Evolutionary conservation across 2,329 filamentous ascomycete species (phyloP).

Genomic region (Lecanosticta acicola): DNA sequence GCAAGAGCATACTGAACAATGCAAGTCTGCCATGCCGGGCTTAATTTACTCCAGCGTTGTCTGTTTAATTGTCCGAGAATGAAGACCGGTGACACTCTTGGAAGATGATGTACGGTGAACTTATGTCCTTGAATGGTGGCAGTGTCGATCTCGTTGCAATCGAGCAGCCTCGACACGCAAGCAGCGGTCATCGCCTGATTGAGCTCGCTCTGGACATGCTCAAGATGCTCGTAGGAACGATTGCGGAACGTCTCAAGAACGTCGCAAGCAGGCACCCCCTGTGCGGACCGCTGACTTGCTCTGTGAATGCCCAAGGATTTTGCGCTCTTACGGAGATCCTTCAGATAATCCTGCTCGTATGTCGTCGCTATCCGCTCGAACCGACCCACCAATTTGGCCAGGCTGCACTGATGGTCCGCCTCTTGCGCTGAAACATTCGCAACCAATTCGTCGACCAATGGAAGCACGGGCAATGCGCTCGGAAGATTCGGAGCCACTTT

Average conservation of each 20-base stretch:
- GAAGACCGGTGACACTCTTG: conserved; percentile 2
- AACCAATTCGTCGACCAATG: not conserved
- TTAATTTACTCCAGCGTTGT: conserved; percentile 1
- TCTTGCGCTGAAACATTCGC: no score
- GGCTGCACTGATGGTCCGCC: not conserved
- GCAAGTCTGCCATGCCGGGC: conserved; percentile 4
- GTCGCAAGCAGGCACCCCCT: no score
- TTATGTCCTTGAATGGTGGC: not conserved
- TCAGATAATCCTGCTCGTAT: not conserved
- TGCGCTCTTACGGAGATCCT: not conserved
- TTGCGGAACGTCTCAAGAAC: not conserved
- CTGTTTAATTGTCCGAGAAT: conserved; percentile 4
- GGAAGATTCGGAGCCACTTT: not conserved
- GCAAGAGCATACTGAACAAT: conserved; percentile 42
- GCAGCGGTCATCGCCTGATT: not conserved
- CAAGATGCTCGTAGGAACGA: not conserved
- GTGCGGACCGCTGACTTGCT: no score
- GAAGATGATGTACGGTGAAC: conserved; percentile 1
- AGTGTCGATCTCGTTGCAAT: not conserved
- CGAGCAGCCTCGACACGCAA: not conserved
- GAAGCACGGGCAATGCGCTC: not conserved
- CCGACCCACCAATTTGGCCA: not conserved
- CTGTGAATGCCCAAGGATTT: not conserved
- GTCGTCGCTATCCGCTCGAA: not conserved
- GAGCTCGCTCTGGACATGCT: not conserved